phyloP scores from a whole-genome alignment of 306 rosid species.

The Prunus mume region DNA sequence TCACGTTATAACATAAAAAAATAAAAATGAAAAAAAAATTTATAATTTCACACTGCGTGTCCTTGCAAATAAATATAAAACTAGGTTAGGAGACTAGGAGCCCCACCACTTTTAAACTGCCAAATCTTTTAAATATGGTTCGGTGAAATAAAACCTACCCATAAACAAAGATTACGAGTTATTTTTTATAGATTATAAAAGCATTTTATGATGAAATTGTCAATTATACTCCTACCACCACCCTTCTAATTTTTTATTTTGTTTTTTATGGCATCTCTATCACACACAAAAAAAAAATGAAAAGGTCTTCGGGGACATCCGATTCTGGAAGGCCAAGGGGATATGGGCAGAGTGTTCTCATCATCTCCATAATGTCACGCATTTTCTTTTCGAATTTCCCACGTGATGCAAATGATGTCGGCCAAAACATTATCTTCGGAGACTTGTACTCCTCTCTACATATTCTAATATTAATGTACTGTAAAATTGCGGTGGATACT shows the following conservation, averaged over 20 bases:
- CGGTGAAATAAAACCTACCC: not conserved
- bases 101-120: not conserved
- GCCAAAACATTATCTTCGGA: slow-evolving; percentile 28
- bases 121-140: not conserved
- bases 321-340: slow-evolving; percentile 8
- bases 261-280: not conserved
- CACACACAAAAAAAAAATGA: not conserved
- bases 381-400: slow-evolving; percentile 21
- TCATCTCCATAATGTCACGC: not conserved
- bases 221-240: too few species aligned
- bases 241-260: too few species aligned
- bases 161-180: not conserved
- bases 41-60: too few species aligned
- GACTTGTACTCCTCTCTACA: not conserved
- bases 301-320: not conserved
- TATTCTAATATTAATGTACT: too few species aligned
- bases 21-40: too few species aligned
- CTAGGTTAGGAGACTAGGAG: not conserved
- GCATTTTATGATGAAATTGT: not conserved
- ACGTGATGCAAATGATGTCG: slow-evolving; percentile 42
- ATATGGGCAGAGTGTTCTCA: not conserved
- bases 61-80: too few species aligned
- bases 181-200: not conserved
- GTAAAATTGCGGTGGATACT: too few species aligned
- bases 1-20: too few species aligned